Evolutionary conservation across 2,329 filamentous ascomycete species (phyloP).

Genomic region (Colletotrichum somersetense): DNA sequence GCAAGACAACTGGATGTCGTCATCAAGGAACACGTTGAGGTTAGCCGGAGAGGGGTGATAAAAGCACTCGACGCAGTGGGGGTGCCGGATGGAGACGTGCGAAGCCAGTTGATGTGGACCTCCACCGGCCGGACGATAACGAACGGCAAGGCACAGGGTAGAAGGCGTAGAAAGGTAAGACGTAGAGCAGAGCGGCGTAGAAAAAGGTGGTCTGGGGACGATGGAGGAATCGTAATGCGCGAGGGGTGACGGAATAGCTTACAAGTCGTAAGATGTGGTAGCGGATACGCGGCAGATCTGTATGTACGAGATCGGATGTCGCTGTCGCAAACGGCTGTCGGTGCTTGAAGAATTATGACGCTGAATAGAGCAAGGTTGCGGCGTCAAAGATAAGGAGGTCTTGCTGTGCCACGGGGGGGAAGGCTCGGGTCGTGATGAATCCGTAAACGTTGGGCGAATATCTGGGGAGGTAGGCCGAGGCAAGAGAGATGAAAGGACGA

Average conservation of each 20-base stretch:
- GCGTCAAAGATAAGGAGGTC: background rate
- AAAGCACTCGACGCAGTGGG: background rate
- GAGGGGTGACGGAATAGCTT: slow-evolving; percentile 2
- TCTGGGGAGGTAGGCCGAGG: background rate
- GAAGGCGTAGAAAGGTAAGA: background rate
- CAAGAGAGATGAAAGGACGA: background rate
- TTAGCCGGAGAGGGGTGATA: background rate
- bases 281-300: background rate
- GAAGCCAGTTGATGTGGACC: background rate
- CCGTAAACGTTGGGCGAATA: background rate
- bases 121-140: background rate
- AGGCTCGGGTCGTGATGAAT: background rate
- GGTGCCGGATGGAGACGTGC: background rate
- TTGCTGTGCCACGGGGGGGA: background rate
- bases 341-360: background rate
- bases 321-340: slow-evolving; percentile 3
- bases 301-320: background rate
- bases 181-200: background rate
- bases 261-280: slow-evolving; percentile 5
- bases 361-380: background rate
- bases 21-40: background rate
- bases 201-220: background rate
- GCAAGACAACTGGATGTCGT: too few relatives aligned
- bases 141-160: background rate
- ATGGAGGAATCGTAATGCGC: background rate